A percentile compares a stretch with the other conserved stretches of the same genome.
Evolutionary conservation across 106 monocot genomes (phyloP).

Genomic region (Allium sativum): DNA sequence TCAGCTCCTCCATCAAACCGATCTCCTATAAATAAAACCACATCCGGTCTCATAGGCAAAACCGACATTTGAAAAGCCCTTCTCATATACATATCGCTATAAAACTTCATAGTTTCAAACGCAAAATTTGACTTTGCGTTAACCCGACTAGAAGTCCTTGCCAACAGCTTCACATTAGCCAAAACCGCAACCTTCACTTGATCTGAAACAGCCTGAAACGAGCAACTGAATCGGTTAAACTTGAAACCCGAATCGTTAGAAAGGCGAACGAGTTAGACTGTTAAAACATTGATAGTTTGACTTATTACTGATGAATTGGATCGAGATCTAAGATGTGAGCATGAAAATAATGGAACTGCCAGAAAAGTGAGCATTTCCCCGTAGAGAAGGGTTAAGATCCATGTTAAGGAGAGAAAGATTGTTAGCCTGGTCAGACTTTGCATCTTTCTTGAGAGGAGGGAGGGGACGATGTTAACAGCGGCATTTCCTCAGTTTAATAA

Average conservation of each 20-base stretch:
- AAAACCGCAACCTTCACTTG: slow-evolving; percentile 62
- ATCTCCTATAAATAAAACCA: slow-evolving; percentile 82
- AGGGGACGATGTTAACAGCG: too few species aligned
- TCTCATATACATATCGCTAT: slow-evolving; percentile 87
- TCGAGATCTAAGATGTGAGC: slow-evolving; percentile 48
- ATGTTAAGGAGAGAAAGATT: slow-evolving; percentile 51
- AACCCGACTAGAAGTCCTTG: slow-evolving; percentile 58
- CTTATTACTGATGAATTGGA: slow-evolving; percentile 1
- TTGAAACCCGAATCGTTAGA: background rate
- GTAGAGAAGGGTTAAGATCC: slow-evolving; percentile 72
- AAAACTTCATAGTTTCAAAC: slow-evolving; percentile 60
- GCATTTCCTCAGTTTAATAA: too few species aligned
- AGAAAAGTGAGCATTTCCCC: slow-evolving; percentile 91
- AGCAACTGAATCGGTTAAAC: background rate
- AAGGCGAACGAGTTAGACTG: background rate
- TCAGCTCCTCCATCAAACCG: slow-evolving; percentile 83
- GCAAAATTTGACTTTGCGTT: slow-evolving; percentile 46
- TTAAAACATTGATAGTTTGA: too few species aligned
- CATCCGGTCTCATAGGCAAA: slow-evolving; percentile 66
- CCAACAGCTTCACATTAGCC: slow-evolving; percentile 95
- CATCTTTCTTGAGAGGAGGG: slow-evolving; percentile 12
- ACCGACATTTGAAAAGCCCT: slow-evolving; percentile 68
- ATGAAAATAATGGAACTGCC: slow-evolving; percentile 61
- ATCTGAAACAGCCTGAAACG: background rate
- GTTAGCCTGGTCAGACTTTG: slow-evolving; percentile 50